Evolutionary conservation across 2,329 filamentous ascomycete genomes (phyloP), one percentile per base, ranked within the genome.

Genomic region (Phaeosphaeria sp.): DNA sequence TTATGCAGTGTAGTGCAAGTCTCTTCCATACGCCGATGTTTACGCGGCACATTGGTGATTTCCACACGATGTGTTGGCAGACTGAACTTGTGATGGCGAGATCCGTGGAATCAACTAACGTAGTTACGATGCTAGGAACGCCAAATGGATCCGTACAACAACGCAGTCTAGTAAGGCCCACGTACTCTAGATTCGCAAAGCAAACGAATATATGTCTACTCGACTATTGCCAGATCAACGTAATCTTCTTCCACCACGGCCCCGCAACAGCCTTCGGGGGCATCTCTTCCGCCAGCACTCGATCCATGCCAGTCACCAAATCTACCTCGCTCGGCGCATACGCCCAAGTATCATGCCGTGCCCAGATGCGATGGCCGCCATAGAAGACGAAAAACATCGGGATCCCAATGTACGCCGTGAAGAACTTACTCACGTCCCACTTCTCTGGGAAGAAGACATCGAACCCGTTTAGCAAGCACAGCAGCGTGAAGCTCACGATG

Each of bases 381-480:
- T 86, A 88, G 49, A 89, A 79, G 2, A 77, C 56, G 13, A 85
- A 65, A 68, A 90, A 90, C 18, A 87, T 82, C 0, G 86, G 86
- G 49, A 90, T 84, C 8, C 87, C 87, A n/a, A 89, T 82, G 65
- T 90, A 90, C 0, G 86, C 82, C 0, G 87, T 88, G 63, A 89
- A 77, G 67, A 95, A 95, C 66, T 82, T 81, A 5, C 82, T 80
- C 0, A 83, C 84, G 17, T 81, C 84, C 84, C 88, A 94, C 25
- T 87, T 81, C 7, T 81, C 78, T 0, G 87, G 85, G 73, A 89
- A 89, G 73, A 94, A 93, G 15, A 90, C 85, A 36, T 88, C 84
- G 76, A 93, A 94, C 1, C 90, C 91, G 67, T 92, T 92, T 65
- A 91, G 88, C 2, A 93, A 76, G 1, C 84, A 86, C n/a, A 93